Evolutionary conservation across 306 rosid genomes (phyloP).

Genomic region (Vicia villosa): DNA sequence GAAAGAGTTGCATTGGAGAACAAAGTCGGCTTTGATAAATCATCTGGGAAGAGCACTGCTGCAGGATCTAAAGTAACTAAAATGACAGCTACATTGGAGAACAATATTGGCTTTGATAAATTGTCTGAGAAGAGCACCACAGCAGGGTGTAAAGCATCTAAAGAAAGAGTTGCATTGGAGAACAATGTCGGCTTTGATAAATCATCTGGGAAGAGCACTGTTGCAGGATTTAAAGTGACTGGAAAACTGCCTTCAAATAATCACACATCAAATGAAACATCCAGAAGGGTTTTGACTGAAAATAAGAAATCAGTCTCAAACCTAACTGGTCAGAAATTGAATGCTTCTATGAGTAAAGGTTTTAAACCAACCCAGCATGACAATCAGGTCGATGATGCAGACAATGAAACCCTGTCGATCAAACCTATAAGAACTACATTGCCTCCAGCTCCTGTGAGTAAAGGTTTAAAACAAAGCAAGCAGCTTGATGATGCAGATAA

Average conservation of each 20-base stretch:
- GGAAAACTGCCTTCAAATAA: slow-evolving; percentile 39
- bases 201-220: no score
- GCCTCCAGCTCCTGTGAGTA: slow-evolving; percentile 29
- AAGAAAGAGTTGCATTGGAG: no score
- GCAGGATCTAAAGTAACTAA: no score
- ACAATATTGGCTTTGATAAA: no score
- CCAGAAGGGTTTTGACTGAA: slow-evolving; percentile 31
- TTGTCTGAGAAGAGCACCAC: no score
- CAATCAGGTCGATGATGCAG: slow-evolving; percentile 37
- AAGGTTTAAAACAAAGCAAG: slow-evolving; percentile 28
- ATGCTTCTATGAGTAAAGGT: slow-evolving; percentile 33
- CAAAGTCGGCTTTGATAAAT: slow-evolving; percentile 5
- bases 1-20: slow-evolving; percentile 41
- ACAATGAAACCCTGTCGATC: slow-evolving; percentile 13
- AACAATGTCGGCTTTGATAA: no score
- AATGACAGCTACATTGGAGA: no score
- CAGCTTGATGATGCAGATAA: slow-evolving; percentile 39
- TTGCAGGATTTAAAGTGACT: slow-evolving; percentile 30
- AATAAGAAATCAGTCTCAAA: slow-evolving; percentile 34
- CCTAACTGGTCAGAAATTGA: neutral
- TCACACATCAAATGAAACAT: slow-evolving; percentile 38
- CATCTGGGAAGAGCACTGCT: no score
- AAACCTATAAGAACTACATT: slow-evolving; percentile 32
- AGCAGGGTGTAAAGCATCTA: no score
- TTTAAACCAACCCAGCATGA: slow-evolving; percentile 33